Evolutionary conservation across 2,329 filamentous ascomycete species (phyloP).

Genomic region (Aspergillus clavatus): DNA sequence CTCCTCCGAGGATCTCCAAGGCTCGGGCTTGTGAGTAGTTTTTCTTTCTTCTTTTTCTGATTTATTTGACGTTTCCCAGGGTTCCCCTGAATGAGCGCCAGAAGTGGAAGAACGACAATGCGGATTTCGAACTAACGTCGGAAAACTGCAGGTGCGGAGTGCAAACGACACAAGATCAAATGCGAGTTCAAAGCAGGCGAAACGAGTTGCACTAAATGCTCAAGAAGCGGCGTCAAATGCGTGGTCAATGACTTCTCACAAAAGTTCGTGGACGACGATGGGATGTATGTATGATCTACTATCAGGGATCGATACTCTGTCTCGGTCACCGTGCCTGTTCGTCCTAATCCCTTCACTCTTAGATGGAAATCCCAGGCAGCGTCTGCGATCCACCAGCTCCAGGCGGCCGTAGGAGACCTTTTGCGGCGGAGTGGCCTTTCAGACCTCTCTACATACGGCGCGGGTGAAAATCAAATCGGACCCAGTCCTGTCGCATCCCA

Average conservation of each 20-base stretch:
- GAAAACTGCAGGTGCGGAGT: conserved; percentile 41
- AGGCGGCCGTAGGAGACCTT: conserved; percentile 44
- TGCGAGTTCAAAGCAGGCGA: conserved; percentile 48
- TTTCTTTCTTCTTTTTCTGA: conserved; percentile 5
- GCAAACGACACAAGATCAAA: conserved; percentile 53
- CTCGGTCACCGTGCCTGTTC: neutral
- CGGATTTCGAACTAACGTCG: conserved; percentile 3
- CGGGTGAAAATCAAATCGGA: conserved; percentile 24
- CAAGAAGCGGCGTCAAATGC: conserved; percentile 48
- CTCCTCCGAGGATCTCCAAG: conserved; percentile 37
- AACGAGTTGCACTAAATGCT: conserved; percentile 47
- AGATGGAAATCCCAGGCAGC: conserved; percentile 46
- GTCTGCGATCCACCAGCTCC: conserved; percentile 40
- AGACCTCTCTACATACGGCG: conserved; percentile 36
- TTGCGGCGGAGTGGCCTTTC: conserved; percentile 42
- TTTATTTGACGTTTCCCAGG: no score
- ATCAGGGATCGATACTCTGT: no score
- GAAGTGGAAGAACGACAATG: no score
- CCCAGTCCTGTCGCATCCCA: conserved; percentile 27
- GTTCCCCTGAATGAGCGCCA: no score
- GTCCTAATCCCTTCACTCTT: conserved; percentile 8
- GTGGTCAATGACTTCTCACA: conserved; percentile 54
- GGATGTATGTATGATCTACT: conserved; percentile 38
- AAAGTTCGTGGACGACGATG: conserved; percentile 52
- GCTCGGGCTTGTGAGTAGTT: conserved; percentile 40